Base-by-base conservation (phyloP, 306 rosid genomes). In the Dryas alaskensis region DNA sequence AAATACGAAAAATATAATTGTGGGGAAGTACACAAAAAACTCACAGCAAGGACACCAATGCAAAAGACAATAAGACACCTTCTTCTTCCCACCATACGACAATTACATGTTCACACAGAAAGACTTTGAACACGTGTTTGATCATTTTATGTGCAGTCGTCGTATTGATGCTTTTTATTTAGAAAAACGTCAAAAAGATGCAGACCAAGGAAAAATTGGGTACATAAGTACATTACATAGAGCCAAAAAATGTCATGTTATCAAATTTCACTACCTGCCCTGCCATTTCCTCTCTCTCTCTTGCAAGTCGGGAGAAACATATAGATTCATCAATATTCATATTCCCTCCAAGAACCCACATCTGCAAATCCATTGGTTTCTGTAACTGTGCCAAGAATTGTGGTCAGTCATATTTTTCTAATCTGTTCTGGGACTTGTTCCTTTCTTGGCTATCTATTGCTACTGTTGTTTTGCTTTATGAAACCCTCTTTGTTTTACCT, bases 351-450 rank as follows among this genome's bases (percentile, higher is more conserved):
- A 14, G 48, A 52, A 25, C 44, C 45, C 51, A 19, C 68, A 45
- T 39, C 71, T 12, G 19, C 50, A 54, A 43, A 73, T 73, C 52
- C 62, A 19, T 40, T 63, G 10, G 40, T 48, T 39, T 48, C 76
- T 31, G 49, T 47, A 39, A 16, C 50, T 31, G n/a, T 57, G 4
- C 52, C 72, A 46, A 54, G 40, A 13, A 65, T 44, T 65, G 79
- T 44, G 67, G 79, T 66, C 40, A 66, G 67, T 57, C 67, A 4
- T 31, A 10, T 66, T 42, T 31, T 61, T 57, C 16, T 60, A 16
- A 22, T 47, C 17, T 51, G 8, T 43, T 13, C 17, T n/a, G 7
- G 14, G 0, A 31, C 27, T 48, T 10, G 37, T 74, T 6, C 5
- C 5, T 16, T 44, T 44, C 46, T 16, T 31, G n/a, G 13, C 22